Base-by-base conservation (phyloP, 108 stramenopile genomes). In the Tribonema minus region DNA sequence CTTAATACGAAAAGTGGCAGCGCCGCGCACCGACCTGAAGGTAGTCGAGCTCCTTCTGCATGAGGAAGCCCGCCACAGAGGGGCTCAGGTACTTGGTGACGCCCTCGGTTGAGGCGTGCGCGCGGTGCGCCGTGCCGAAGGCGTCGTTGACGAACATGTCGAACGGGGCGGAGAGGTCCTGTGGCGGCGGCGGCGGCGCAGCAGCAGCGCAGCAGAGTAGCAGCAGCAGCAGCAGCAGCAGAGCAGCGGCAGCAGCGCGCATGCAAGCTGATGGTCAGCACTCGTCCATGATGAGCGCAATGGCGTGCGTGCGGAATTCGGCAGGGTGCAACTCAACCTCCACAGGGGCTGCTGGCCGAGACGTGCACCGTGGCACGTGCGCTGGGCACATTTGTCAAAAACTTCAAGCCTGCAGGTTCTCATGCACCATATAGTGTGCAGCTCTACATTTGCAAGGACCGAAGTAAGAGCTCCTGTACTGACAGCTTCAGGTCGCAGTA, bases 61-160 rank as follows among this genome's bases (percentile, higher is more conserved):
- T 77, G 32, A 86, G 72, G 77, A 86, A 86, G 4, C 85, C 85
- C 1, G 79, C 82, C 20, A 86, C 85, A 7, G 82, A 46, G 32
- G 78, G 70, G 12, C 61, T 40, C 25, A 86, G 58, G 78, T 65
- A 82, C 64, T 78, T 79, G 34, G 84, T 85, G 15, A 99, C 95
- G 37, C 98, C 98, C 35, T 90, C 98, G 29, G 94, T 99, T 35
- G 93, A 94, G 46, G 90, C 91, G 85, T 99, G 98, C 1, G 96
- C 98, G 30, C 98, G 91, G 83, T 97, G 98, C 30, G 98, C 95
- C 29, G 96, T 99, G 33, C 98, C 98, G 81, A 99, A 99, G 41
- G 98, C 98, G 83, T 99, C 98, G 91, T 95, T 97, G 59, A 97
- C 96, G 85, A 92, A 98, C 27, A 72, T 58, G 41, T 82, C 71